Evolutionary conservation across 805 yeast species (phyloP).

Genomic region (Kockiozyma suomiensis): DNA sequence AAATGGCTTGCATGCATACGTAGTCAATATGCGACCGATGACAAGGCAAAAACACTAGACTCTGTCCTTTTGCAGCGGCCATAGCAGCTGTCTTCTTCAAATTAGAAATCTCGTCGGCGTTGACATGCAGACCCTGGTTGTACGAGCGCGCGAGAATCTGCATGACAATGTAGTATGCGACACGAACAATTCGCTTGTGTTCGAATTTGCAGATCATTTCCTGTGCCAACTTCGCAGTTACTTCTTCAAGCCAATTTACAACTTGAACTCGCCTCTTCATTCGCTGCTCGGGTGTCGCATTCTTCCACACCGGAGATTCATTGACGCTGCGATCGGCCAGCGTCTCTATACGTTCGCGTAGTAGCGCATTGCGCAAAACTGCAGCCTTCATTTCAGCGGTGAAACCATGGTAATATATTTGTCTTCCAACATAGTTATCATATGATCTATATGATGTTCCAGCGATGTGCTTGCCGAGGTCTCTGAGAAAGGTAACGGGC

Average conservation of each 20-base stretch:
- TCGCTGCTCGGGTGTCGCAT: slow-evolving; percentile 35
- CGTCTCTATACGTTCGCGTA: slow-evolving; percentile 39
- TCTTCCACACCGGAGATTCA: slow-evolving; percentile 37
- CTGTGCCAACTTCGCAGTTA: slow-evolving; percentile 40
- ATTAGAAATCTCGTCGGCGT: slow-evolving; percentile 42
- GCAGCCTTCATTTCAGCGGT: slow-evolving; percentile 38
- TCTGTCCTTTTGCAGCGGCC: slow-evolving; percentile 43
- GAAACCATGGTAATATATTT: slow-evolving; percentile 41
- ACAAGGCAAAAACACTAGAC: slow-evolving; percentile 55
- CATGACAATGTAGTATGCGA: slow-evolving; percentile 44
- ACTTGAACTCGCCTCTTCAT: slow-evolving; percentile 37
- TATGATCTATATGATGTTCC: slow-evolving; percentile 47
- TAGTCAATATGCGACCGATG: slow-evolving; percentile 67
- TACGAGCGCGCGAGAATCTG: slow-evolving; percentile 46
- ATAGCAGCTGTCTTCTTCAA: slow-evolving; percentile 42
- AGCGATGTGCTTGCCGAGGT: slow-evolving; percentile 39
- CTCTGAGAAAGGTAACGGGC: slow-evolving; percentile 42
- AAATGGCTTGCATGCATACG: slow-evolving; percentile 57
- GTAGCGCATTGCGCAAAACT: slow-evolving; percentile 40
- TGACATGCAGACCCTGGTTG: slow-evolving; percentile 49
- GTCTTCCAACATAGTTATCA: slow-evolving; percentile 44
- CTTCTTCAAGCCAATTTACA: slow-evolving; percentile 40
- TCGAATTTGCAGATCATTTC: slow-evolving; percentile 44
- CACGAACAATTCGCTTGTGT: slow-evolving; percentile 38
- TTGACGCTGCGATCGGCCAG: slow-evolving; percentile 42